Base-by-base conservation (phyloP, 164 flowering plant species). In the Vitis rupestris region DNA sequence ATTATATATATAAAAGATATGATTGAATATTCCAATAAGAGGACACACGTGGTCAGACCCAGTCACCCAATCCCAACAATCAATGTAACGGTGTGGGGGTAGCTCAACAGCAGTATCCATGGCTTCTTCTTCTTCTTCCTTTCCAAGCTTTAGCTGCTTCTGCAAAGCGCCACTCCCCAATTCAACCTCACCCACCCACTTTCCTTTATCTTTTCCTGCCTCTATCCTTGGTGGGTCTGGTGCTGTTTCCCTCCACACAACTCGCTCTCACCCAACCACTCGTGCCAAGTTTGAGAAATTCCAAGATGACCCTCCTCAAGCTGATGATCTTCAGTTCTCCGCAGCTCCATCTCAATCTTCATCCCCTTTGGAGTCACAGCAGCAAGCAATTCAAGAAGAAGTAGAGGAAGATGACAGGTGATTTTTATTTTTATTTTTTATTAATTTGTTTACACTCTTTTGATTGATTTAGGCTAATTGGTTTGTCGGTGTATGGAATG, bases 241-340 rank as follows among this genome's bases (percentile, higher is more conserved):
- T 53, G 74, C 71, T 48, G 50, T 72, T 82, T 80, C 83, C 29
- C 73, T 72, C 4, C 61, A 55, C 31, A 81, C 60, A 70, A 4
- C 51, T 65, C 30, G 63, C 17, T 68, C 69, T 9, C 60, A 31
- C 70, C 61, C 83, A 61, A 81, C 67, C 77, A 81, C 80, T 16
- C 60, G 58, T 59, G 92, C 92, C 65, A 94, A 94, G 82, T 92
- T 90, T 78, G 97, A 92, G 49, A 85, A 88, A 65, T 94, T 92
- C 70, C 79, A 85, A 72, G 87, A 84, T 37, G 87, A 85, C 8
- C 63, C 70, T 54, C 31, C 71, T 65, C 71, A 61, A 55, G 87
- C 65, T 37, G 44, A 6, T 37, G 44, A 37, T 37, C 7, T 37
- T 37, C 44, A 37, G 44, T 6, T 6, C 44, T 37, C 44, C 44